Evolutionary conservation across 345 rosid genomes (phyloP), one percentile per base, ranked within the genome.

Genomic region (Rhodamnia argentea): DNA sequence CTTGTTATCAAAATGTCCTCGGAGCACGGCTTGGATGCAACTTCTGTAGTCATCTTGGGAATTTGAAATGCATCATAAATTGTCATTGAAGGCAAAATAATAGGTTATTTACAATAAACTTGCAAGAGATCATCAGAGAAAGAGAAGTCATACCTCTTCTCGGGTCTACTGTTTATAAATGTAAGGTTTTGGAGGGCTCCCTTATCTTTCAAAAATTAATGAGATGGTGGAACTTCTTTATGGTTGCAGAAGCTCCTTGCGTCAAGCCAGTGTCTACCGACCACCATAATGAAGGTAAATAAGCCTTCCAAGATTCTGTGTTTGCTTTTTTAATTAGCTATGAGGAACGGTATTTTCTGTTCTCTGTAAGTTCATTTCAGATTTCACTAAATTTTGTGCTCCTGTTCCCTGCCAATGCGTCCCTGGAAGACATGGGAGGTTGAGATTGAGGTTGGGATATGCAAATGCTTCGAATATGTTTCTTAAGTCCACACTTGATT

Each of bases 181-280:
- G 56, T 27, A 37, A 37, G 81, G 47, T 70, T 70, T 70, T 70
- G 47, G 81, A 20, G 81, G 47, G 81, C 81, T 37, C 47, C 37
- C 47, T 70, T 70, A 32, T 70, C 81, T 70, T 70, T 5, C 47
- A 37, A 70, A 57, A 18, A 70, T 1, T 1, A 70, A 32, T 37
- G 81, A 32, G 78, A 70, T 70, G 40, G 37, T 70, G 81, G 81
- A 70, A 70, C 47, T 70, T 70, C 24, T 70, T 70, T 70, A 70
- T 1, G 26, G 47, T 70, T 91, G 94, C 96, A 95, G 98, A 96
- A 90, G 92, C 83, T 84, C 98, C 98, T 62, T 96, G 99, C 89
- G 85, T 82, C 54, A 93, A 93, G 89, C 93, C 94, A 52, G 91
- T 83, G 75, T 62, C 91, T 10, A 11, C 89, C 1, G 88, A 87